Conservation (phyloP, 2,329 filamentous ascomycete genomes). For the Teratosphaeria destructans region DNA sequence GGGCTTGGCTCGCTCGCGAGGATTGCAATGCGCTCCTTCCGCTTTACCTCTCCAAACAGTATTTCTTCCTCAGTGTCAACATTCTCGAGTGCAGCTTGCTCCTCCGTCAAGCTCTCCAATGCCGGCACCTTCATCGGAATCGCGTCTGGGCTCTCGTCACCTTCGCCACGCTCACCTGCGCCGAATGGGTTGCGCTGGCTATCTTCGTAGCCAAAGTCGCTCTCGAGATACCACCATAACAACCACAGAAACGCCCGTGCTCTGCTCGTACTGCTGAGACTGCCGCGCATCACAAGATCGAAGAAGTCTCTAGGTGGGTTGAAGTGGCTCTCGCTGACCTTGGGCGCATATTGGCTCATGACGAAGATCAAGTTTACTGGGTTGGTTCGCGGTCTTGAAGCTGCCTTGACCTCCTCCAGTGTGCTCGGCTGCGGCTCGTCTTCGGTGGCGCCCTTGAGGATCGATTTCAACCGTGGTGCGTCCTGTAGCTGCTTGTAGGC, state of each 20-base stretch:
- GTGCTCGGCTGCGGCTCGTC: constrained; percentile 77
- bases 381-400: constrained; percentile 69
- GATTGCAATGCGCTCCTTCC: constrained; percentile 61
- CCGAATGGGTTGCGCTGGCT: constrained; percentile 89
- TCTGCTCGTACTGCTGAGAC: constrained; percentile 69
- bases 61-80: constrained; percentile 61
- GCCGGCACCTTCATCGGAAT: constrained; percentile 51
- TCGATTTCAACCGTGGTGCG: constrained; percentile 89
- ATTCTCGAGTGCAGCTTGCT: constrained; percentile 60
- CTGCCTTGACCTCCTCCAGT: constrained; percentile 67
- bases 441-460: constrained; percentile 91
- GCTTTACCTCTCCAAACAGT: constrained; percentile 61
- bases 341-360: constrained; percentile 77
- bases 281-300: constrained; percentile 86
- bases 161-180: constrained; percentile 35
- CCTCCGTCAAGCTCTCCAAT: constrained; percentile 54
- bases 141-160: constrained; percentile 27
- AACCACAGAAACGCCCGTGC: constrained; percentile 90
- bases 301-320: constrained; percentile 80
- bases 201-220: constrained; percentile 81
- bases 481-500: constrained; percentile 98
- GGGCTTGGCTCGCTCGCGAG: constrained; percentile 65
- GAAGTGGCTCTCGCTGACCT: constrained; percentile 89
- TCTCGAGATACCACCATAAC: constrained; percentile 98
- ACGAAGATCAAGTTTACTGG: constrained; percentile 96